Conservation (phyloP, 768 basidiomycete genomes). For the Lepiota brunneoincarnata region DNA sequence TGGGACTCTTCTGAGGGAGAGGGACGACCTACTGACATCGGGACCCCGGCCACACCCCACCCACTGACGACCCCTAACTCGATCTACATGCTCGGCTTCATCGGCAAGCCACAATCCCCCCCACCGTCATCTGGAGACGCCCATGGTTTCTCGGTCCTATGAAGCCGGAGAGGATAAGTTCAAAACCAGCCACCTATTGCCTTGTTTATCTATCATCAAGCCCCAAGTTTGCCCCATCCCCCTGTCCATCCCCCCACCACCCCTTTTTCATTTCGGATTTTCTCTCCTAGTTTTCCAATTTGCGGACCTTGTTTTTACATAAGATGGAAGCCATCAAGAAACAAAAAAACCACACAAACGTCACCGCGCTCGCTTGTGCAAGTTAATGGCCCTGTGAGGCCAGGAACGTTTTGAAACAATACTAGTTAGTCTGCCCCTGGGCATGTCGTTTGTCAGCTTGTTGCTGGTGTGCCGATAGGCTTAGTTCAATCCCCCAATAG, state of each 20-base stretch:
- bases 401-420: background rate
- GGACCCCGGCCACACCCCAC: too few relatives aligned
- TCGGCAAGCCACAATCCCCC: background rate
- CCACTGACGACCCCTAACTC: too few relatives aligned
- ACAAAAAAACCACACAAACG: background rate
- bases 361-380: background rate
- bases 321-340: constrained; percentile 4
- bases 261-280: constrained; percentile 1
- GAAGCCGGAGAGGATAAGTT: background rate
- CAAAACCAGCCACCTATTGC: background rate
- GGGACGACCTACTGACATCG: too few relatives aligned
- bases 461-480: too few relatives aligned
- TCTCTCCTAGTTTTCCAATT: background rate
- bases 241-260: background rate
- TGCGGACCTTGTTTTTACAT: background rate
- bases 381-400: background rate
- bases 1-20: too few relatives aligned
- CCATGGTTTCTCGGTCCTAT: background rate
- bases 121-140: background rate
- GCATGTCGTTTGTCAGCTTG: background rate
- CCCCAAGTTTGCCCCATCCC: too few relatives aligned
- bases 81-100: background rate
- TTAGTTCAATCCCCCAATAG: too few relatives aligned
- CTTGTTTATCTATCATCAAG: background rate
- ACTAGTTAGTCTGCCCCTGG: background rate